Base-by-base conservation (phyloP, 208 protist genomes). In the Leishmania gerbilli region DNA sequence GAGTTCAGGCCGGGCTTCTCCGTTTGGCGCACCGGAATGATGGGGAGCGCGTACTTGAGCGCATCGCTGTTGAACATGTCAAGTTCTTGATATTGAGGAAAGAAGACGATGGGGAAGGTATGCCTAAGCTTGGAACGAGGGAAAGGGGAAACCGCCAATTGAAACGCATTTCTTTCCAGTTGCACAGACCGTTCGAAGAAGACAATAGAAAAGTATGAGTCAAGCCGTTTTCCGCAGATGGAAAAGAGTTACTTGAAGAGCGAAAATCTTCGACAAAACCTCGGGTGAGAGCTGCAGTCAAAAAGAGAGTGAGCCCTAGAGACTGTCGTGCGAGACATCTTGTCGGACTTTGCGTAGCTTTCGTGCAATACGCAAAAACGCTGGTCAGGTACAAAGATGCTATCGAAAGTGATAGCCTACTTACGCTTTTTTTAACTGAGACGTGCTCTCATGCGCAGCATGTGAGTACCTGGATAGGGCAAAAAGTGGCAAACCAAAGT, bases 1-100 rank as follows among this genome's bases (percentile, higher is more conserved):
- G 77, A 71, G 74, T 92, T 89, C 3, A 81, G 74, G 27, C 67
- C 74, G 1, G 76, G 77, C 53, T 81, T 85, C 13, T 71, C 60
- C 5, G 82, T 85, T 34, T 79, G 77, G 0, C 77, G 71, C 13
- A 85, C 51, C 6, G 82, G 72, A 49, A 85, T 85, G 21, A 42
- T 85, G 5, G 82, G 74, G 56, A 85, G 60, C 1, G 76, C 21
- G 74, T 82, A 86, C 47, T 67, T 81, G 74, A 72, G 24, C 1
- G 74, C 24, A 34, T 82, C 67, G 68, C 65, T 80, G 72, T 77
- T 79, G 64, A 80, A 71, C 78, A 82, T 82, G 15, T 31, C 5
- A 58, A 51, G 3, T 17, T 51, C 42, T 15, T 53, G 68, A 51
- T 72, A 34, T 15, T 45, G 49, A 51, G 62, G 42, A 56, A 65